phyloP scores from a whole-genome alignment of 1,284 basidiomycete species.

The Pterulicium gracile region DNA sequence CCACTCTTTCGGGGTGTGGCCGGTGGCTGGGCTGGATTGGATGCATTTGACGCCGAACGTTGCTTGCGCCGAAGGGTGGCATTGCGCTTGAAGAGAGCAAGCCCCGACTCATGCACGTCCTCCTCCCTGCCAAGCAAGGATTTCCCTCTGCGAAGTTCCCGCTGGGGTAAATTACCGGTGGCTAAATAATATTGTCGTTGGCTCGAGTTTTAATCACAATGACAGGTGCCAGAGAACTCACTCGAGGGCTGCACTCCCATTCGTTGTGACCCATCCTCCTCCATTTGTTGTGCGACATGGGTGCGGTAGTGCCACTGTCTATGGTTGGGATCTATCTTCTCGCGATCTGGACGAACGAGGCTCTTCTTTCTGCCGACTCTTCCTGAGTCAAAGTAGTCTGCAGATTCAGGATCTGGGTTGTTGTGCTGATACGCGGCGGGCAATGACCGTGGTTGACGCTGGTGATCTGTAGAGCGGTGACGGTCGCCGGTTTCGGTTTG shows the following conservation, averaged over 20 bases:
- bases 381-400: conserved; percentile 31
- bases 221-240: background rate
- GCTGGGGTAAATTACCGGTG: conserved; percentile 76
- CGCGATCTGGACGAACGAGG: conserved; percentile 87
- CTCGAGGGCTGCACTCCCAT: background rate
- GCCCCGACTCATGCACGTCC: conserved; percentile 79
- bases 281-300: conserved; percentile 79
- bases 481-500: conserved; percentile 58
- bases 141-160: conserved; percentile 68
- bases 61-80: conserved; percentile 67
- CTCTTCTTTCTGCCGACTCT: conserved; percentile 79
- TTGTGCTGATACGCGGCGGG: conserved; percentile 47
- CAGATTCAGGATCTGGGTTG: conserved; percentile 38
- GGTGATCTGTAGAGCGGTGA: conserved; percentile 38
- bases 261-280: conserved; percentile 19
- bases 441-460: conserved; percentile 33
- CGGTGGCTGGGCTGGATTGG: conserved; percentile 23
- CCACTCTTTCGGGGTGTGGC: conserved; percentile 31
- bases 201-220: background rate
- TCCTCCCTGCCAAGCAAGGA: conserved; percentile 83
- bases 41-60: conserved; percentile 26
- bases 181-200: conserved; percentile 27
- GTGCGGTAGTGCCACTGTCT: conserved; percentile 93
- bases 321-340: conserved; percentile 94
- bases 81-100: conserved; percentile 78